Conservation (phyloP, 805 yeast genomes). For the Kuraishia borneana region DNA sequence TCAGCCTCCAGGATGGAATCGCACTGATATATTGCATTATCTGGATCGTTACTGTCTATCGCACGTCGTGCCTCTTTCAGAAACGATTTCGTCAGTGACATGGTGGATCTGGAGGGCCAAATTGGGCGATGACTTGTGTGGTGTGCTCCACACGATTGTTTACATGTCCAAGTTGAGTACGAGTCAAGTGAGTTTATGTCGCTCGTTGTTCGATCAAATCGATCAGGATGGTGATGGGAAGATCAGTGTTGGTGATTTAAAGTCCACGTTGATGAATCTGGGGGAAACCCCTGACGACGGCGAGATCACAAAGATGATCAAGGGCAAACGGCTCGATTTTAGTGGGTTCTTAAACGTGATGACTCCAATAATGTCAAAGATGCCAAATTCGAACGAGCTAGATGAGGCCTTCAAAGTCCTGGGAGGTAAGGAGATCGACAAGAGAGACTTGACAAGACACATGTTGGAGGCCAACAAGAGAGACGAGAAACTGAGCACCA, state of each 20-base stretch:
- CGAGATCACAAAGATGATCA: constrained; percentile 39
- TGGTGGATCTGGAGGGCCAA: background rate
- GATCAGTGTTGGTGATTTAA: constrained; percentile 45
- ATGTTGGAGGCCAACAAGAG: constrained; percentile 25
- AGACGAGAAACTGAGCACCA: constrained; percentile 9
- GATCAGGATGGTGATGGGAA: constrained; percentile 75
- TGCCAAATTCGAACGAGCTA: constrained; percentile 42
- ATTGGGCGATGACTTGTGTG: background rate
- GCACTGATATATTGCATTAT: constrained; percentile 45
- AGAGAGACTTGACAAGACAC: constrained; percentile 35
- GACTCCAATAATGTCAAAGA: constrained; percentile 39
- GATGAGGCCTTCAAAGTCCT: constrained; percentile 50
- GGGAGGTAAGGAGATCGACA: constrained; percentile 17
- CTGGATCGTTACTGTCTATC: constrained; percentile 46
- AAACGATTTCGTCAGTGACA: constrained; percentile 8
- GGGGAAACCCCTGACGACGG: constrained; percentile 33
- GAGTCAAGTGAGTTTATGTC: constrained; percentile 52
- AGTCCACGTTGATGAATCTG: constrained; percentile 37
- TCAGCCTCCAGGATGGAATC: constrained; percentile 46
- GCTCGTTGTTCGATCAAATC: constrained; percentile 68
- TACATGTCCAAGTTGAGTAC: background rate
- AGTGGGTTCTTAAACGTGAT: constrained; percentile 56
- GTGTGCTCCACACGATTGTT: no score
- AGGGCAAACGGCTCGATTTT: constrained; percentile 35
- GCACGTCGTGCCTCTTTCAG: constrained; percentile 41